Evolutionary conservation across 116 monocot species (phyloP), one percentile per base, ranked within the genome.

Genomic region (Iris pallida): DNA sequence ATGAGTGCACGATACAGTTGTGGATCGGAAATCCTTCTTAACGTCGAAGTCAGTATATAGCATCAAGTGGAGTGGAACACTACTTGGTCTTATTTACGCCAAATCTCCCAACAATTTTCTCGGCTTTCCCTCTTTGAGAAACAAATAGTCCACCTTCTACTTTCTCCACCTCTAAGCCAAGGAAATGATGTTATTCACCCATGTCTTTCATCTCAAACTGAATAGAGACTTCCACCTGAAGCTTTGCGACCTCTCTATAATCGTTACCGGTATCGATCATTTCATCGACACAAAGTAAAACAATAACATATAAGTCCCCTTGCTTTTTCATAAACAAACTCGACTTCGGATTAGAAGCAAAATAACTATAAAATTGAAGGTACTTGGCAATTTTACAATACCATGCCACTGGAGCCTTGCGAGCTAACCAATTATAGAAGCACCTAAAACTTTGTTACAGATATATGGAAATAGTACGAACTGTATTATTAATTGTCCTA

Each of bases 1-100:
- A 63, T 43, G 14, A 46, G 63, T n/a, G 63, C 63, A 14, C 54
- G 54, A 14, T 59, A 59, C 2, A 20, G 59, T 41, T 5, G 10
- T 3, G 12, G 59, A 19, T 19, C 19, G 3, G 59, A 13, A 59
- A 59, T 12, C 59, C 59, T 59, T 59, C 59, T 57, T 57, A 2
- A 2, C 18, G n/a, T 15, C 57, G 57, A 57, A 57, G 12, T 14
- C n/a, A n/a, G n/a, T n/a, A n/a, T 57, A 1, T 14, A 57, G 2
- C 57, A n/a, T 57, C 57, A 8, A 52, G 52, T 52, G 57, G 18
- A 55, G 68, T 65, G 6, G 4, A 68, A 13, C 42, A 57, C 7
- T 17, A 5, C 17, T 66, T 65, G n/a, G 20, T 30, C 44, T 57
- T 7, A 0, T 57, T 57, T 4, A 74, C 4, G 7, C n/a, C 53